Base-by-base conservation (phyloP, 257 asterid genomes). In the Capsicum chinense region DNA sequence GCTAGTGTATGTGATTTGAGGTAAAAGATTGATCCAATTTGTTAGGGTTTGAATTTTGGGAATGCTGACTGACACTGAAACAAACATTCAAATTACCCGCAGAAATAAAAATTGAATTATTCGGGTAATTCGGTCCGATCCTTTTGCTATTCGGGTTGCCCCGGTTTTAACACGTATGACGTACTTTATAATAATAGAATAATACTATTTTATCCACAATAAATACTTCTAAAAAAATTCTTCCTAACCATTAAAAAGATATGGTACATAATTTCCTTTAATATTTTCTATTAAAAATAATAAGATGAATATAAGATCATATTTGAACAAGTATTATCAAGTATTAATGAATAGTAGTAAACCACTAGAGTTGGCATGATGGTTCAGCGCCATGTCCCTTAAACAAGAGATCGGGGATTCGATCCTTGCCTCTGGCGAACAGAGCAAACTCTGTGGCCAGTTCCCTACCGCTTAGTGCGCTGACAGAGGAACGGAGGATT, bases 1-100 rank as follows among this genome's bases (percentile, higher is more conserved):
- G 12, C 35, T 3, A 21, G 69, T 37, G 3, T 19, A 64, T 26
- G 47, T 33, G 47, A 64, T 26, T 33, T 2, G 33, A 66, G 48
- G n/a, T 66, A 13, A 54, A 7, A 0, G 13, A 7, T 78, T 8
- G 50, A 54, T 54, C 64, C 64, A 78, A 54, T 54, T 50, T 21
- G n/a, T 52, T 52, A 54, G 64, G 64, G 81, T 78, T 78, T 26
- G 64, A 64, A 9, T 21, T 26, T 78, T 52, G 9, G 63, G 81
- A 52, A 52, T 76, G 81, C 47, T 13, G 42, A 5, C 19, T 48
- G 0, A 26, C 33, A 26, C 33, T 26, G 33, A 26, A 26, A 26
- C 60, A 19, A 73, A 19, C 80, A 48, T 48, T 73, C 80, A 48
- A 48, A 73, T 48, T n/a, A 48, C n/a, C 44, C 42, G 42, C 80